Evolutionary conservation across 1,284 basidiomycete species (phyloP).

Genomic region (Thelephora terrestris): DNA sequence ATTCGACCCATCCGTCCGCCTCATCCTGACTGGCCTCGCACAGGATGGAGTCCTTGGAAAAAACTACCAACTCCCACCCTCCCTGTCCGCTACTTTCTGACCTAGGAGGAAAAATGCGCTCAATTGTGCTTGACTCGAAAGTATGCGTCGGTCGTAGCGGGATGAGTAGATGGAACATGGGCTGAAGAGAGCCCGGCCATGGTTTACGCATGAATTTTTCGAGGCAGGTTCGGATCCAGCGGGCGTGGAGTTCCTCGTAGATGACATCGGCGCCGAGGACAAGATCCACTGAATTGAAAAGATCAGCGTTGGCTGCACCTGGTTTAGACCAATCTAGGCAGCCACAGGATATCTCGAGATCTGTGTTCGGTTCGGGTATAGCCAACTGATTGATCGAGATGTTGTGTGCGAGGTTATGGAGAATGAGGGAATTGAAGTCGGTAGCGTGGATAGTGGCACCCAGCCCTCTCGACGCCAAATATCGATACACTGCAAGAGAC

Average conservation of each 20-base stretch:
- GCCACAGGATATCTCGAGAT: slow-evolving; percentile 11
- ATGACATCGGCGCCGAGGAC: slow-evolving; percentile 69
- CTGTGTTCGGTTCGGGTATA: slow-evolving; percentile 18
- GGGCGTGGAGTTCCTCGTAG: slow-evolving; percentile 60
- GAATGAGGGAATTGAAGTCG: slow-evolving; percentile 69
- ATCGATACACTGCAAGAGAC: slow-evolving; percentile 52
- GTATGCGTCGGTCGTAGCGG: slow-evolving; percentile 60
- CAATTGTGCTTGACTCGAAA: slow-evolving; percentile 48
- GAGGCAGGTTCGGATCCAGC: slow-evolving; percentile 57
- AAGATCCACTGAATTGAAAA: slow-evolving; percentile 44
- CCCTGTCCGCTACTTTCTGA: slow-evolving; percentile 1
- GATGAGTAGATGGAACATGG: slow-evolving; percentile 62
- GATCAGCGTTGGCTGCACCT: not conserved
- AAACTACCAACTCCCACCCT: slow-evolving; percentile 27
- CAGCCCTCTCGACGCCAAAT: slow-evolving; percentile 25
- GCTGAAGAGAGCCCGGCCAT: slow-evolving; percentile 1
- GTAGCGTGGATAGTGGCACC: slow-evolving; percentile 54
- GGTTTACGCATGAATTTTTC: slow-evolving; percentile 41
- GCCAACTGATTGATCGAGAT: slow-evolving; percentile 44
- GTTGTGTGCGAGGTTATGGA: slow-evolving; percentile 67
- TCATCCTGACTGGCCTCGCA: slow-evolving; percentile 39
- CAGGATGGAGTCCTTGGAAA: slow-evolving; percentile 40
- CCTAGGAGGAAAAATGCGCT: slow-evolving; percentile 38
- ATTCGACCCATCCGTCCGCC: slow-evolving; percentile 43
- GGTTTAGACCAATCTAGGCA: slow-evolving; percentile 57